These are phyloP conservation scores for Glebionis coronaria DNA, from an alignment of 129 eudicot species.

Conservation along the genomic window DNA sequence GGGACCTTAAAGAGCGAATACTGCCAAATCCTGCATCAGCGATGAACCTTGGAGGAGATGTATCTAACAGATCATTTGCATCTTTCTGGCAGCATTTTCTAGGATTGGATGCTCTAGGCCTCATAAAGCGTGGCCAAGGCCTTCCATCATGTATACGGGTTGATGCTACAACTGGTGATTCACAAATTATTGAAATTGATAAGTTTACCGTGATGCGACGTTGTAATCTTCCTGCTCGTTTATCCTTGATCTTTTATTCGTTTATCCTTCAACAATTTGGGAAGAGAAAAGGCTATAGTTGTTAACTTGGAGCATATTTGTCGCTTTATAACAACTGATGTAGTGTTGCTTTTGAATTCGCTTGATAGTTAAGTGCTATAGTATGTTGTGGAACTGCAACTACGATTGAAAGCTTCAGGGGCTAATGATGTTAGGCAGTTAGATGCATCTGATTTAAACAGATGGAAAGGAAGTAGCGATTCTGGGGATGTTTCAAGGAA, in stretches of 20 bases:
- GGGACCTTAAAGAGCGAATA: constrained; percentile 70
- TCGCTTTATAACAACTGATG: constrained; percentile 91
- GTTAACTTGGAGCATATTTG: constrained; percentile 96
- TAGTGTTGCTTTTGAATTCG: constrained; percentile 80
- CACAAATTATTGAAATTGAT: constrained; percentile 89
- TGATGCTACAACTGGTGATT: too few species aligned
- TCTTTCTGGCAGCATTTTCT: constrained; percentile 69
- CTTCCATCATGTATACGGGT: too few species aligned
- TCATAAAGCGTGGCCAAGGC: too few species aligned
- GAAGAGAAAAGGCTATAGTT: too few species aligned
- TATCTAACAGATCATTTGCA: constrained; percentile 54
- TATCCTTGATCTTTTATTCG: too few species aligned
- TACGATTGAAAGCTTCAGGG: constrained; percentile 50
- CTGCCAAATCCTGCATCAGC: too few species aligned
- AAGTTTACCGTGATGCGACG: constrained; percentile 90
- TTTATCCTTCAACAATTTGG: too few species aligned
- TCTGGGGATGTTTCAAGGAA: constrained; percentile 56
- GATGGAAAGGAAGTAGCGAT: constrained; percentile 54
- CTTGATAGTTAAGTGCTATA: too few species aligned
- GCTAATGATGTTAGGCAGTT: constrained; percentile 72
- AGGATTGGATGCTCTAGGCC: constrained; percentile 68
- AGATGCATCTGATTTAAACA: constrained; percentile 39
- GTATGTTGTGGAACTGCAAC: constrained; percentile 84
- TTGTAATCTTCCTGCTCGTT: constrained; percentile 92
- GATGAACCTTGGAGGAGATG: constrained; percentile 61